phyloP scores from a whole-genome alignment of 805 yeast species.

The Yamadazyma olivae region DNA sequence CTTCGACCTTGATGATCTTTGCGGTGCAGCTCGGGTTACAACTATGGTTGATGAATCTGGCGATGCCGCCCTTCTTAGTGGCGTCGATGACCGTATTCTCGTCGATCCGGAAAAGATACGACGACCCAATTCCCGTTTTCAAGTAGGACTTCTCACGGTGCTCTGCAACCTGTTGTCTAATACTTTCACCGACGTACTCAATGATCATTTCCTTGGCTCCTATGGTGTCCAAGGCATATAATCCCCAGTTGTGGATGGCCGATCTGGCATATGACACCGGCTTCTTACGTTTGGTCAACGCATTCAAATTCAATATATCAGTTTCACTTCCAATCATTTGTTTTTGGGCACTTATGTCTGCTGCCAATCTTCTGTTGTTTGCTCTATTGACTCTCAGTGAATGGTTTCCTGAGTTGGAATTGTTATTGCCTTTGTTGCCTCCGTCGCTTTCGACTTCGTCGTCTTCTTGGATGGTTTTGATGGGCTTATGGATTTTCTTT shows the following conservation, averaged over 20 bases:
- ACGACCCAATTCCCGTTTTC: constrained; percentile 91
- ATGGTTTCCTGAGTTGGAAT: constrained; percentile 57
- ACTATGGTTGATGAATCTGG: constrained; percentile 94
- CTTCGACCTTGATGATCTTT: constrained; percentile 91
- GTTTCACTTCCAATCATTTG: constrained; percentile 77
- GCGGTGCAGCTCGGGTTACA: constrained; percentile 98
- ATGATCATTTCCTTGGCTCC: constrained; percentile 97
- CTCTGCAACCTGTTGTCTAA: constrained; percentile 92
- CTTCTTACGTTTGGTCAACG: constrained; percentile 83
- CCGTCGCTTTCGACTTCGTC: constrained; percentile 9
- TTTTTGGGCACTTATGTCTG: constrained; percentile 79
- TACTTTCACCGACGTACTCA: constrained; percentile 94
- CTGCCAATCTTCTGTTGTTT: constrained; percentile 81
- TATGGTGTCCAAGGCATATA: constrained; percentile 92
- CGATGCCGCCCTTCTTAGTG: constrained; percentile 95
- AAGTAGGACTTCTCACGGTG: constrained; percentile 82
- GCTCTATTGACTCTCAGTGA: constrained; percentile 87
- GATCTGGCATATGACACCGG: constrained; percentile 97
- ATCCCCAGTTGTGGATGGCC: constrained; percentile 97
- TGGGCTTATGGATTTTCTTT: constrained; percentile 62
- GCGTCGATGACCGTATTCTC: constrained; percentile 96
- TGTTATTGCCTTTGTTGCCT: constrained; percentile 35
- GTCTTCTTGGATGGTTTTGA: constrained; percentile 61
- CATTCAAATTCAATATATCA: constrained; percentile 79
- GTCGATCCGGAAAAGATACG: constrained; percentile 88